These are phyloP conservation scores for Populus hybrid DNA, from an alignment of 441 rosid species.

Conservation along the genomic window DNA sequence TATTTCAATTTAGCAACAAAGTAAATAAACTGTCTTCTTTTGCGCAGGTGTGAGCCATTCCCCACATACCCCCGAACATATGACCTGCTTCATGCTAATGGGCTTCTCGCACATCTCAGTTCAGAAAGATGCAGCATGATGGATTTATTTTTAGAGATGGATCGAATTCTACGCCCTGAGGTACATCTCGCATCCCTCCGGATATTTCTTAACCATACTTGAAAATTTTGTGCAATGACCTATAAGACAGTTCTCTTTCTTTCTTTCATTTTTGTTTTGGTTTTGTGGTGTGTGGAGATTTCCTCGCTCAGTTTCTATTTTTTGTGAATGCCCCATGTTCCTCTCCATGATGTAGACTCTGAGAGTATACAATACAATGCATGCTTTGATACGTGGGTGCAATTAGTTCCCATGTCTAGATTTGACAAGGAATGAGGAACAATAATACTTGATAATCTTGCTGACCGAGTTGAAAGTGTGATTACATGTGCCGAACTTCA, in stretches of 20 bases:
- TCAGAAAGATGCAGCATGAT: constrained; percentile 63
- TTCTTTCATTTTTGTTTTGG: no score
- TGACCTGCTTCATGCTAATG: constrained; percentile 93
- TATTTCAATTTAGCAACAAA: background rate
- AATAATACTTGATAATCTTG: background rate
- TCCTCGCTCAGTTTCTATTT: background rate
- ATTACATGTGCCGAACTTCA: background rate
- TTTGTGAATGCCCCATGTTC: background rate
- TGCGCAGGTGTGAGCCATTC: constrained; percentile 90
- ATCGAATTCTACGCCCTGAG: constrained; percentile 94
- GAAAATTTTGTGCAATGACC: constrained; percentile 4
- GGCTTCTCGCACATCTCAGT: constrained; percentile 68
- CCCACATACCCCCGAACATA: constrained; percentile 97
- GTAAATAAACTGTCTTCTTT: constrained; percentile 13
- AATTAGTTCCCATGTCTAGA: background rate
- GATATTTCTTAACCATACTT: constrained; percentile 2
- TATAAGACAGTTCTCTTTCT: background rate
- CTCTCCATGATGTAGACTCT: background rate
- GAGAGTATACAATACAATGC: background rate
- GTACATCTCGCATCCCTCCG: constrained; percentile 29
- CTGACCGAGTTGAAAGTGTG: background rate
- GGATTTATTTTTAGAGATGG: constrained; percentile 90
- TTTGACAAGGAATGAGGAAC: background rate
- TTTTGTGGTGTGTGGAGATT: background rate
- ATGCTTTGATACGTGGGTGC: background rate